Evolutionary conservation across 768 basidiomycete genomes (phyloP).

Genomic region (Suillus weaverae): DNA sequence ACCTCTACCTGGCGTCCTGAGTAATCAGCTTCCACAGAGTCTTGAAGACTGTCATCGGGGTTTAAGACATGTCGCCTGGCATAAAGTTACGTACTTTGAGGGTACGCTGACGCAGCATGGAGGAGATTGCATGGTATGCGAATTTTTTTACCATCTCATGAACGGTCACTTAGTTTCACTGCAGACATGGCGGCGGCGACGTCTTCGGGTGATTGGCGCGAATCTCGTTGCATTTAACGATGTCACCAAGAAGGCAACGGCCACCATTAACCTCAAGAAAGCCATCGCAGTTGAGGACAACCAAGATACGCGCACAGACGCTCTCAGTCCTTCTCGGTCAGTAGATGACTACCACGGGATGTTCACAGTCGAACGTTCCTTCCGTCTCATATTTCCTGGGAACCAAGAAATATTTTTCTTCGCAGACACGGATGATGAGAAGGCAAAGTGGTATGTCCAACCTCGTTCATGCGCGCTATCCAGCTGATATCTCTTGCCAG

Average conservation of each 20-base stretch:
- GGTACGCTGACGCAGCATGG: slow-evolving; percentile 91
- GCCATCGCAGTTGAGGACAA: slow-evolving; percentile 78
- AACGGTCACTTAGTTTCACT: not conserved
- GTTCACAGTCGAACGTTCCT: slow-evolving; percentile 78
- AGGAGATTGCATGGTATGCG: slow-evolving; percentile 85
- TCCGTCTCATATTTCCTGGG: slow-evolving; percentile 77
- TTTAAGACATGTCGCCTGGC: slow-evolving; percentile 87
- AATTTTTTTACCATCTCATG: not conserved
- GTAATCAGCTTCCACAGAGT: slow-evolving; percentile 83
- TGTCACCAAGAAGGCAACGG: slow-evolving; percentile 85
- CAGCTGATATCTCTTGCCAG: slow-evolving; percentile 39
- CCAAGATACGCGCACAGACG: slow-evolving; percentile 52
- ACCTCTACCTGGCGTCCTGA: slow-evolving; percentile 77
- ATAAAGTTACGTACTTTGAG: slow-evolving; percentile 92
- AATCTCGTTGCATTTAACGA: slow-evolving; percentile 90
- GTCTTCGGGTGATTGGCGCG: slow-evolving; percentile 80
- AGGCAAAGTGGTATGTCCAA: slow-evolving; percentile 71
- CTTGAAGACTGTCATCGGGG: slow-evolving; percentile 91
- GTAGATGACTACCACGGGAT: slow-evolving; percentile 61
- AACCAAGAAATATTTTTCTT: slow-evolving; percentile 86
- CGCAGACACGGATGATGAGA: slow-evolving; percentile 88
- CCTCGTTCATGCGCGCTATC: not conserved
- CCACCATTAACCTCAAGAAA: slow-evolving; percentile 89
- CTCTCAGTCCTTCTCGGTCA: slow-evolving; percentile 45
- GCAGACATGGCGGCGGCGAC: slow-evolving; percentile 81